These are phyloP conservation scores for Rubroshorea leprosula DNA, from an alignment of 345 rosid genomes.

Conservation along the genomic window DNA sequence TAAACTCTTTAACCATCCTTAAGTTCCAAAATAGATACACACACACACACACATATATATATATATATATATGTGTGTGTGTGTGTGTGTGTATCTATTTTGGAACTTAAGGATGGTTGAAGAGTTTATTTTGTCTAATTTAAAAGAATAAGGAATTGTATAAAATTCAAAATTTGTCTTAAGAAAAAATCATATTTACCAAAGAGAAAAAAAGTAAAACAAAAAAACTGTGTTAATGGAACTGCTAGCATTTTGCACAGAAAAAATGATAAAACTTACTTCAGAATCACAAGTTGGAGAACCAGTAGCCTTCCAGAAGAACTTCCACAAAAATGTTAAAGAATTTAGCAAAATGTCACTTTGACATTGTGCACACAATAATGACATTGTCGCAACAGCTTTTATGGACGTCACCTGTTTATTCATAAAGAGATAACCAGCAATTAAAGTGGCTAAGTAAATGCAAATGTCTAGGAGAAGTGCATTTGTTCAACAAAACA, in stretches of 20 bases:
- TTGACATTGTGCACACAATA: constrained; percentile 48
- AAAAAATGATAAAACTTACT: constrained; percentile 32
- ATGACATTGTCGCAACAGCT: constrained; percentile 48
- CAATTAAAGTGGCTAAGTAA: background rate
- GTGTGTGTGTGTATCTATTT: no score
- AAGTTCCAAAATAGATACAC: no score
- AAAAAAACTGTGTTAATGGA: background rate
- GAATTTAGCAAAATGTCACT: constrained; percentile 35
- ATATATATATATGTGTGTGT: no score
- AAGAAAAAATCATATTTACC: no score
- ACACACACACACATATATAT: no score
- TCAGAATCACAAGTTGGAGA: constrained; percentile 52
- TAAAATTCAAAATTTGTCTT: no score
- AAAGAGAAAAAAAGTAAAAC: background rate
- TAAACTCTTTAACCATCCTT: no score
- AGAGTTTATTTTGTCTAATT: no score
- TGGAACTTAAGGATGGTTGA: no score
- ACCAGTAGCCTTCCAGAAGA: constrained; percentile 45
- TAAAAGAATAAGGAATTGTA: no score
- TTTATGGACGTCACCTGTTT: constrained; percentile 54
- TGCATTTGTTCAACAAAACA: no score
- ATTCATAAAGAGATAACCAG: constrained; percentile 23
- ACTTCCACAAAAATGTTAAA: constrained; percentile 58
- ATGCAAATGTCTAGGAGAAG: background rate
- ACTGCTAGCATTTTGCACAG: constrained; percentile 12